A percentile compares a stretch with the other conserved stretches of the same genome.
Conservation (phyloP, 2,329 filamentous ascomycete species). For the Calcarisporium arbuscula region DNA sequence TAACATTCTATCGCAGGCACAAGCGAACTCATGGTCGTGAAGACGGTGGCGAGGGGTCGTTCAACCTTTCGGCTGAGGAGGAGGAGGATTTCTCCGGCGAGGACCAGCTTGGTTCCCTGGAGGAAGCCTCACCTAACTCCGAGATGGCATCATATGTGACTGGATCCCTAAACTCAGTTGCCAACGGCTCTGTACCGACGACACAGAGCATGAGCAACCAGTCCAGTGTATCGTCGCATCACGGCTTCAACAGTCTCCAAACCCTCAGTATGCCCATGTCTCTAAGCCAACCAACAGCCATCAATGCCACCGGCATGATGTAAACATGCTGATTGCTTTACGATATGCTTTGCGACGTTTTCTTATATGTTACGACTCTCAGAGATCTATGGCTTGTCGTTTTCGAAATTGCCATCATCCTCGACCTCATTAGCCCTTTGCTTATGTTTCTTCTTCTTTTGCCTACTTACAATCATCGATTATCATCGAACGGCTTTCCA, state of each 20-base stretch:
- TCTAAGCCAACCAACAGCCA: constrained; percentile 47
- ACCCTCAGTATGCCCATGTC: constrained; percentile 60
- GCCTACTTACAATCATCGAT: no score
- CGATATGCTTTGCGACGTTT: constrained; percentile 18
- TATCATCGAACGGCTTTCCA: no score
- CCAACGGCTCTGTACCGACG: constrained; percentile 21
- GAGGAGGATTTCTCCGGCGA: constrained; percentile 79
- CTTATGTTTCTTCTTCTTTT: no score
- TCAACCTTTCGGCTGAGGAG: constrained; percentile 72
- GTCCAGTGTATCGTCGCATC: constrained; percentile 20
- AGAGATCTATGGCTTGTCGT: background rate
- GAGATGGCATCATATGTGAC: constrained; percentile 54
- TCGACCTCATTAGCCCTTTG: no score
- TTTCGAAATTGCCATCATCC: no score
- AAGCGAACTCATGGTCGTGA: constrained; percentile 67
- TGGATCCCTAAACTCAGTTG: constrained; percentile 41
- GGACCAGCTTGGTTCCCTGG: constrained; percentile 73
- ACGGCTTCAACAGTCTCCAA: constrained; percentile 51
- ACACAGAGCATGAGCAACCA: constrained; percentile 12
- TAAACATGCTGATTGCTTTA: constrained; percentile 19
- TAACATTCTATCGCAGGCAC: constrained; percentile 52
- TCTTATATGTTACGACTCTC: constrained; percentile 10
- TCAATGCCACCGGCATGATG: constrained; percentile 40
- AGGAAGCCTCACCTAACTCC: constrained; percentile 70
- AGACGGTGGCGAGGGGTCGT: constrained; percentile 51